Base-by-base conservation (phyloP, 768 basidiomycete genomes). In the Rhodotorula graminis region DNA sequence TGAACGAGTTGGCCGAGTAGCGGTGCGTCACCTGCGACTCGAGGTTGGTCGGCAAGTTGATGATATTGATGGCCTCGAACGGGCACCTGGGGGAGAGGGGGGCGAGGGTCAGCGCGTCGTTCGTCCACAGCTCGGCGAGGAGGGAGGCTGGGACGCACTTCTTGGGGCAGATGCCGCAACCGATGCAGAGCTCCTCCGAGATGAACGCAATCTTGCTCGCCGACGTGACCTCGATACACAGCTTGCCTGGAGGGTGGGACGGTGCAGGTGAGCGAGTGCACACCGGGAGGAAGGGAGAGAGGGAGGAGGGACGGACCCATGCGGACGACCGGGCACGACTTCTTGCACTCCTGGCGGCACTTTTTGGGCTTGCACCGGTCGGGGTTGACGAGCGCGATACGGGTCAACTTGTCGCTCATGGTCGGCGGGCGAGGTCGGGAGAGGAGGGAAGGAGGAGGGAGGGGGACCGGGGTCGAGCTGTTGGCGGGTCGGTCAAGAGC, bases 81-180 rank as follows among this genome's bases (percentile, higher is more conserved):
- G 96, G 96, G 80, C 96, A 99, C 83, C 95, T 98, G 76, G 8
- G 53, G 50, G 61, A 18, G 25, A 16, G 33, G 14, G 15, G 44
- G 2, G 53, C 40, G 50, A 47, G 15, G 47, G 53, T 37, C 52
- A 25, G 12, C 8, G 40, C 12, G 47, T n/a, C 27, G 27, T 59
- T 21, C 33, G 52, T 49, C n/a, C n/a, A n/a, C n/a, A n/a, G 27
- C 33, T 18, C 23, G 27, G 14, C 9, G 8, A 8, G 31, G 23
- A 14, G 42, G 15, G 42, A 14, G 29, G 44, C 23, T 27, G 15
- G 12, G 37, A 83, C 89, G 80, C 79, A 96, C 95, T 97, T 99
- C 84, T 98, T 97, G 47, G 97, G 94, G 81, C 96, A 99, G 79
- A 99, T 98, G 90, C 96, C 96, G 82, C 96, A 99, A 78, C 96